Base-by-base conservation (phyloP, 768 basidiomycete species). In the Rhizopogon vesiculosus region DNA sequence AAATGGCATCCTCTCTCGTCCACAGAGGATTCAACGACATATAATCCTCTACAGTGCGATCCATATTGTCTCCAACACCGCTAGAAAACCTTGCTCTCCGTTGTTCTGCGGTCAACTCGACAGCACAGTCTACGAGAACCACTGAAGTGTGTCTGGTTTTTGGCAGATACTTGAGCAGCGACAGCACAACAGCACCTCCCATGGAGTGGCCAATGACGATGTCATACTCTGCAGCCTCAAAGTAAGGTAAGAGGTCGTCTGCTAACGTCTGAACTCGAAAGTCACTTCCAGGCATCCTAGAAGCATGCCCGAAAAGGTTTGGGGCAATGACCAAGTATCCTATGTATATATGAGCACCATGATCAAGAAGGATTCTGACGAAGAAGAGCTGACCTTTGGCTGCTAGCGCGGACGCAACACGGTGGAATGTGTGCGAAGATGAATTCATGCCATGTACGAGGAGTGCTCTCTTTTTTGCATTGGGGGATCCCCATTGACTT, bases 291-390 rank as follows among this genome's bases (percentile, higher is more conserved):
- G 56, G 50, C 15, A 25, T 19, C 0, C 5, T 33, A 13, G 63
- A 59, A 35, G 60, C 62, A 18, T 68, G 68, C 7, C 62, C 63
- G 18, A 66, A 59, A 2, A 63, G 31, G 43, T 63, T 63, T 5
- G 67, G 67, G n/a, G 64, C 67, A 0, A 35, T 55, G 35, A 66
- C 64, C 18, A 60, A 57, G 29, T 60, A 66, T 28, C 64, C 69
- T 69, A 54, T 25, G 38, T 35, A 18, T 25, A 16, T 1, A 42
- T 56, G 3, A 31, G 25, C 43, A 7, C 38, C 38, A 9, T 35
- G 19, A 16, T 10, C 33, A 31, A 25, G 18, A n/a, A 8, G 13
- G 25, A 3, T 25, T 25, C 25, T 25, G 25, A 25, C 25, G 25
- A 25, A 44, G 31, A n/a, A 42, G 3, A 6, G 38, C 54, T 51